Conservation (phyloP, 140 eudicot genomes). For the Oenanthe javanica region DNA sequence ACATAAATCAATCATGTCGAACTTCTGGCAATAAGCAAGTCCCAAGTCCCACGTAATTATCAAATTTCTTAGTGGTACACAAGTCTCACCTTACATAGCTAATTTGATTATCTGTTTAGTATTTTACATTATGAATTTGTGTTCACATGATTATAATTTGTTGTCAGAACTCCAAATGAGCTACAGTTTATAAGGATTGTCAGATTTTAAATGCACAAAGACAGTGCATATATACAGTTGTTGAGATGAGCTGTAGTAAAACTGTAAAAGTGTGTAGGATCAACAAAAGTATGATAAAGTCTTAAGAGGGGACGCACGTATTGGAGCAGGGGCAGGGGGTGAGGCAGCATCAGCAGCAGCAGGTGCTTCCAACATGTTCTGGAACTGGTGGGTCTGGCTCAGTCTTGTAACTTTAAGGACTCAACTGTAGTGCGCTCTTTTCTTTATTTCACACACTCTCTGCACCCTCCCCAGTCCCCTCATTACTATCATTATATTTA, state of each 20-base stretch:
- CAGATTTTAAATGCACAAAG: too few relatives aligned
- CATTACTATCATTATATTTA: background rate
- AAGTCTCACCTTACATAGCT: too few relatives aligned
- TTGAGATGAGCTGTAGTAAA: background rate
- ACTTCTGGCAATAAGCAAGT: too few relatives aligned
- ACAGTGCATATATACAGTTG: background rate
- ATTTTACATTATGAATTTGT: too few relatives aligned
- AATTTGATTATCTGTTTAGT: too few relatives aligned
- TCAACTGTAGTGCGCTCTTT: background rate
- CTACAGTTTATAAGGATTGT: background rate
- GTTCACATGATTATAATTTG: too few relatives aligned
- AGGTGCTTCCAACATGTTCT: background rate
- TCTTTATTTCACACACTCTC: background rate
- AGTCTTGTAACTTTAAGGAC: background rate
- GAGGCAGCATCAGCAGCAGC: background rate
- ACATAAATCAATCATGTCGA: too few relatives aligned
- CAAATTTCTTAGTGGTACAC: too few relatives aligned
- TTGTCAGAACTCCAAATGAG: too few relatives aligned
- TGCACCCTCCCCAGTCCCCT: constrained; percentile 1
- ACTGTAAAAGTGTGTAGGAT: background rate
- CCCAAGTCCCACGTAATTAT: too few relatives aligned
- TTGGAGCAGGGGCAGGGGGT: background rate
- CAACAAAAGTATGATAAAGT: background rate
- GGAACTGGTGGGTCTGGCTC: background rate
- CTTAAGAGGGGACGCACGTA: background rate